phyloP scores from a whole-genome alignment of 1,284 basidiomycete genomes.

The Ceratobasidium sp. region DNA sequence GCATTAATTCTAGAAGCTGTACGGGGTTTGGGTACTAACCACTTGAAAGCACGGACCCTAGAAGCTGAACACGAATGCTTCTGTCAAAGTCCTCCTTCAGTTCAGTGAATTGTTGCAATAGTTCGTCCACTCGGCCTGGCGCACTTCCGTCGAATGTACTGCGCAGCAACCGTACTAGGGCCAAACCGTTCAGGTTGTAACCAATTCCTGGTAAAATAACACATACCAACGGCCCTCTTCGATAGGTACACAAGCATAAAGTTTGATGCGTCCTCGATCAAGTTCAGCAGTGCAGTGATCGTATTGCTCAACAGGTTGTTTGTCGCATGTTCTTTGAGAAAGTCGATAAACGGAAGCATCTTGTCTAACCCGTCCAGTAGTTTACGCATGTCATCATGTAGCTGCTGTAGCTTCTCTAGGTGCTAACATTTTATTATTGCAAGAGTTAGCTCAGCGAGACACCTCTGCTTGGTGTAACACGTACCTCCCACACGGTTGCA shows the following conservation, averaged over 20 bases:
- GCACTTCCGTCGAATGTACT: background rate
- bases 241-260: conserved; percentile 6
- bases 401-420: conserved; percentile 3
- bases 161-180: conserved; percentile 1
- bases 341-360: conserved; percentile 12
- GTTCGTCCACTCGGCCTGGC: background rate
- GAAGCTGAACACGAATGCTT: background rate
- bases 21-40: background rate
- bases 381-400: conserved; percentile 5
- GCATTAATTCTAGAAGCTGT: background rate
- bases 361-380: background rate
- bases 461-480: background rate
- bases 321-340: background rate
- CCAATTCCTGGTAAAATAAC: no score
- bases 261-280: conserved; percentile 22
- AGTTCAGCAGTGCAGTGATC: background rate
- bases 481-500: conserved; percentile 11
- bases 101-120: background rate
- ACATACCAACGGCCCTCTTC: background rate
- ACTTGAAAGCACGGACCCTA: background rate
- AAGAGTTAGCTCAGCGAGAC: background rate
- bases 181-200: background rate
- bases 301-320: background rate
- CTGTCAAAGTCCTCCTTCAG: conserved; percentile 31
- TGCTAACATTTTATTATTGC: background rate